A percentile compares a stretch with the other conserved stretches of the same genome.
Evolutionary conservation across 1,139 yeast genomes (phyloP).

Genomic region (Torulaspora pretoriensis): DNA sequence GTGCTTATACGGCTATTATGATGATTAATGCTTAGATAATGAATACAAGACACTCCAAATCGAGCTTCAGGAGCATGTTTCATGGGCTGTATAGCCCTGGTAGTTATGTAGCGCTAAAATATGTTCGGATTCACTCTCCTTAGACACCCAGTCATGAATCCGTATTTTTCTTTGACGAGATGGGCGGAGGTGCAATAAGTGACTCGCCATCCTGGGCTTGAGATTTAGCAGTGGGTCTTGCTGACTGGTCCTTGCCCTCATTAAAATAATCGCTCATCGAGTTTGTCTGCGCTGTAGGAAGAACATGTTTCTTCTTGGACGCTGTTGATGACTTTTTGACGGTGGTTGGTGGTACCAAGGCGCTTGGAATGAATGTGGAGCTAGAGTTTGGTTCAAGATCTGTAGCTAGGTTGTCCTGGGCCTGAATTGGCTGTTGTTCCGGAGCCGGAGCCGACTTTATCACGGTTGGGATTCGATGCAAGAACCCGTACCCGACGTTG

Average conservation of each 20-base stretch:
- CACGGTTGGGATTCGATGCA: constrained; percentile 70
- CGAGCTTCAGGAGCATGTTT: too few relatives aligned
- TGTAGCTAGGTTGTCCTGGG: constrained; percentile 4
- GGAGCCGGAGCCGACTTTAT: constrained; percentile 3
- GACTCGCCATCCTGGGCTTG: background rate
- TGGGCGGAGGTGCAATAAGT: constrained; percentile 29
- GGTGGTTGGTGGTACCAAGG: constrained; percentile 12
- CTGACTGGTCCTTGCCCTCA: constrained; percentile 37
- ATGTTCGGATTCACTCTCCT: too few relatives aligned
- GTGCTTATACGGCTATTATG: background rate
- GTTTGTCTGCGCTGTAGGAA: constrained; percentile 5
- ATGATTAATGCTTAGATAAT: background rate
- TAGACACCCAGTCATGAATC: background rate
- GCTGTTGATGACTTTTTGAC: background rate
- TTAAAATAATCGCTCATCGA: constrained; percentile 37
- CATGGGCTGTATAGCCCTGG: background rate
- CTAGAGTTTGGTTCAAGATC: constrained; percentile 14
- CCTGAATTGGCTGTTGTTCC: constrained; percentile 6
- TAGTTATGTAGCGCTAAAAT: background rate
- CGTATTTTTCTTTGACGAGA: constrained; percentile 14
- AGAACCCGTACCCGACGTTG: constrained; percentile 87
- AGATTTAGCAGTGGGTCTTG: constrained; percentile 19
- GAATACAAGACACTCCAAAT: background rate
- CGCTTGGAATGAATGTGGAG: constrained; percentile 22
- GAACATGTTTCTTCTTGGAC: constrained; percentile 11